Evolutionary conservation across 179 eudicot genomes (phyloP).

Genomic region (Camellia oleifera): DNA sequence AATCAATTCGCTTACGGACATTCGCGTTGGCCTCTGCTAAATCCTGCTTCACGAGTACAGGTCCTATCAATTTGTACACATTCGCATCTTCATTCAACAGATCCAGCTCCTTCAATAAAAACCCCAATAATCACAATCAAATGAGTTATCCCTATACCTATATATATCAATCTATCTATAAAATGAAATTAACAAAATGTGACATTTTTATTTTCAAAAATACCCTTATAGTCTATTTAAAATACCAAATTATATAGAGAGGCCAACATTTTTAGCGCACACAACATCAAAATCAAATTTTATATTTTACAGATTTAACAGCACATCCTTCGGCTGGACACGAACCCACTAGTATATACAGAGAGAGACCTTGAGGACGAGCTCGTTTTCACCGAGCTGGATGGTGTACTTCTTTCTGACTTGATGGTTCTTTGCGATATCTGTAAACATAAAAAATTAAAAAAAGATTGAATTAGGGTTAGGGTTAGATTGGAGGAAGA

Average conservation of each 20-base stretch:
- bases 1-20: slow-evolving; percentile 88
- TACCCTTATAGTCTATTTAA: too few relatives aligned
- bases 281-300: too few relatives aligned
- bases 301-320: too few relatives aligned
- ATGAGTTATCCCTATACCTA: neutral
- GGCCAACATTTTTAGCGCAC: too few relatives aligned
- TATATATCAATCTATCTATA: neutral
- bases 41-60: slow-evolving; percentile 97
- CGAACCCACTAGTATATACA: neutral
- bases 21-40: slow-evolving; percentile 97
- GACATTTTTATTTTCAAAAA: too few relatives aligned
- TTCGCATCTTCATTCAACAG: slow-evolving; percentile 88
- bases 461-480: slow-evolving; percentile 7
- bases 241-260: too few relatives aligned
- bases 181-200: neutral
- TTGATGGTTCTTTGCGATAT: slow-evolving; percentile 87
- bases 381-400: slow-evolving; percentile 97
- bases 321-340: too few relatives aligned
- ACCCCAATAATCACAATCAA: neutral
- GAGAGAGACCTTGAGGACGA: slow-evolving; percentile 77
- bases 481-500: neutral
- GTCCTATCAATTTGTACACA: slow-evolving; percentile 95
- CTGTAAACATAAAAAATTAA: slow-evolving; percentile 24
- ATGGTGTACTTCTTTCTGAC: slow-evolving; percentile 90
- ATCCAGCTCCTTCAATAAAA: slow-evolving; percentile 73